Base-by-base conservation (phyloP, 306 rosid species). In the Pyrus betulifolia region DNA sequence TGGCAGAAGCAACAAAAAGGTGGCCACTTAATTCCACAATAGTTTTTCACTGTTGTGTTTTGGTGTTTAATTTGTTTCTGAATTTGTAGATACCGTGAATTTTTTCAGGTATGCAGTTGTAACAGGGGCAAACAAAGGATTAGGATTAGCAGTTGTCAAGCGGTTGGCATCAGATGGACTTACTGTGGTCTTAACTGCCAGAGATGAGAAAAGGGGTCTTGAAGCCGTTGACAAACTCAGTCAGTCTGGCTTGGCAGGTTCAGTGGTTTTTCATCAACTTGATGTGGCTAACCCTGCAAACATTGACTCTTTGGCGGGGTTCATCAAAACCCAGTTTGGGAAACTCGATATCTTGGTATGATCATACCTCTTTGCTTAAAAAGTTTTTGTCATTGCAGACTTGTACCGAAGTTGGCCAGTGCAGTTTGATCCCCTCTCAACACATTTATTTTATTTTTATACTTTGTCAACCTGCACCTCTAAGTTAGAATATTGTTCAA, bases 321-420 rank as follows among this genome's bases (percentile, higher is more conserved):
- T 69, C 25, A 18, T 80, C 71, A 77, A 40, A 62, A 69, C 67
- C 72, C 65, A 60, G 6, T 77, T 82, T 44, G 72, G 79, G 21
- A 73, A 68, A 68, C 72, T 77, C n/a, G 82, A 77, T 40, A 77
- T 77, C 66, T 72, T 77, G 87, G 89, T 83, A 83, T 69, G 76
- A 31, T 3, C 17, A 45, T 11, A 13, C 55, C 55, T 13, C 21
- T 14, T 49, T 49, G 5, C 8, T 5, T 22, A 4, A 4, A 49
- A 49, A 0, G 4, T 10, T 49, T 10, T 1, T 49, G 15, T 49
- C 55, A 2, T 15, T 49, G 44, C 44, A 40, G 3, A 40, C 44
- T 40, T 40, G 44, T 40, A 1, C 44, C 44, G 0, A 40, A 40
- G 2, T 40, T 40, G 11, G 44, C 44, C 8, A 40, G 44, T 8